These are phyloP conservation scores for Avena sativa DNA, from an alignment of 176 grass and related monocot species.

Conservation along the genomic window DNA sequence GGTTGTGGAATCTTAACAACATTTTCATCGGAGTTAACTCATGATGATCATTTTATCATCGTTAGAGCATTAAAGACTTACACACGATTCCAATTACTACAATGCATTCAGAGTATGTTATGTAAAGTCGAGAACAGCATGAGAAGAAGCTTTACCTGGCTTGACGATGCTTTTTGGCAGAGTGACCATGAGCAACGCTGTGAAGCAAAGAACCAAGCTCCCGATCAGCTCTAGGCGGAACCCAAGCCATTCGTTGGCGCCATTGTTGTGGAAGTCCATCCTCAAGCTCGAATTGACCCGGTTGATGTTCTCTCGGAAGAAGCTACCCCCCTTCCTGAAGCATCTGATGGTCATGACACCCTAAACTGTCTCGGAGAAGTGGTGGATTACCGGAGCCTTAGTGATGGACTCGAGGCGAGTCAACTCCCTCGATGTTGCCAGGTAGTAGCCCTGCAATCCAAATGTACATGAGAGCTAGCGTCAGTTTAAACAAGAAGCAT, in stretches of 20 bases:
- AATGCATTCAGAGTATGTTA: neutral
- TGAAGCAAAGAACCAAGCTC: constrained; percentile 82
- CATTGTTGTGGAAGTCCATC: constrained; percentile 99
- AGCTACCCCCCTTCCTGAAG: constrained; percentile 77
- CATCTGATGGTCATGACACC: constrained; percentile 92
- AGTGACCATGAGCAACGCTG: constrained; percentile 86
- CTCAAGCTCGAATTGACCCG: constrained; percentile 90
- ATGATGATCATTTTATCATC: neutral
- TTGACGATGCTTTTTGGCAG: constrained; percentile 76
- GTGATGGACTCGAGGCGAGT: constrained; percentile 95
- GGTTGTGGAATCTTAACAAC: neutral
- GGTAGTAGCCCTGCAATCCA: constrained; percentile 65
- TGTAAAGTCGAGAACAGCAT: neutral
- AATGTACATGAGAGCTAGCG: neutral
- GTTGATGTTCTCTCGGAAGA: constrained; percentile 76
- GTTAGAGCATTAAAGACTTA: neutral
- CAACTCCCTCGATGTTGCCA: constrained; percentile 89
- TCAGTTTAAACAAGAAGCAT: neutral
- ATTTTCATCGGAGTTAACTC: neutral
- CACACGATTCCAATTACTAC: neutral
- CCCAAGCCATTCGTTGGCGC: constrained; percentile 94
- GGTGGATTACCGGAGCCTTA: constrained; percentile 98
- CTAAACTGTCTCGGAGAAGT: constrained; percentile 96
- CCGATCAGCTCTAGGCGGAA: constrained; percentile 86
- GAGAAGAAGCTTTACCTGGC: constrained; percentile 60